Conservation (phyloP, 306 rosid genomes). For the Cucurbita pepo region DNA sequence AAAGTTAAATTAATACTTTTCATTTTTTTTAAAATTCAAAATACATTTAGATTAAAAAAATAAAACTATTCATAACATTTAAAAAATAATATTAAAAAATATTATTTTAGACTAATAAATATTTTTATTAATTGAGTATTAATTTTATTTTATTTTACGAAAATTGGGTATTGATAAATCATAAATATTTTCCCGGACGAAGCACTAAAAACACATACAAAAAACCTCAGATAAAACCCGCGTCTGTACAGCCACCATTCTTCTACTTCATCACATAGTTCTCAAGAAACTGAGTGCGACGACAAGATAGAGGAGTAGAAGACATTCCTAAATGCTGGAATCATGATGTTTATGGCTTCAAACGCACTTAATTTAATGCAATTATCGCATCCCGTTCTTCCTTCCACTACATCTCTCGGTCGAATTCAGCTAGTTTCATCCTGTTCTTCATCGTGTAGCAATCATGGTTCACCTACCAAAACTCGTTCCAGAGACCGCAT, state of each 20-base stretch:
- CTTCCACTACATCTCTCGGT: slow-evolving; percentile 22
- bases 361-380: slow-evolving; percentile 21
- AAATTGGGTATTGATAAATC: too few species aligned
- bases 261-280: not conserved
- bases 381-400: slow-evolving; percentile 23
- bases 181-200: not conserved
- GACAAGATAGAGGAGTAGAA: not conserved
- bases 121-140: too few species aligned
- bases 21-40: too few species aligned
- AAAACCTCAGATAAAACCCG: slow-evolving; percentile 10
- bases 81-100: too few species aligned
- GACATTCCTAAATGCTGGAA: slow-evolving; percentile 9
- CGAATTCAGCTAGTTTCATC: slow-evolving; percentile 14
- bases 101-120: too few species aligned
- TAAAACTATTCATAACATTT: too few species aligned
- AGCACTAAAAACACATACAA: not conserved
- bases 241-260: not conserved
- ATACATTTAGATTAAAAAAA: too few species aligned
- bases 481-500: not conserved
- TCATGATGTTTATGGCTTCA: slow-evolving; percentile 34
- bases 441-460: slow-evolving; percentile 5
- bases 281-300: not conserved
- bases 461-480: slow-evolving; percentile 14
- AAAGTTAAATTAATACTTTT: too few species aligned
- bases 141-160: too few species aligned